Conservation (phyloP, 2,329 filamentous ascomycete species). For the Apiospora phragmitis region DNA sequence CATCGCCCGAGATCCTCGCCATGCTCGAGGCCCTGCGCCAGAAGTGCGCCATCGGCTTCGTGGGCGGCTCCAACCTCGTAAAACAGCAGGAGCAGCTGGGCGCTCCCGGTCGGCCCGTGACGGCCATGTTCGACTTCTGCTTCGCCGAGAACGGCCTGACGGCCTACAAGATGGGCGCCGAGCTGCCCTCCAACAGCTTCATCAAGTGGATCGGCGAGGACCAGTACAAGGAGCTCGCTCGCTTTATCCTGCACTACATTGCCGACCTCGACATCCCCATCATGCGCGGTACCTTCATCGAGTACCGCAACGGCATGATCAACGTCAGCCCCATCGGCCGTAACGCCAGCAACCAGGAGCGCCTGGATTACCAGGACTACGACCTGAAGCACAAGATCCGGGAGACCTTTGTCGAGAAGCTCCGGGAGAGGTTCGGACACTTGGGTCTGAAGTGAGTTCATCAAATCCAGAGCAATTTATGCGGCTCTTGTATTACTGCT, state of each 20-base stretch:
- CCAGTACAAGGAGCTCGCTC: slow-evolving; percentile 75
- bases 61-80: slow-evolving; percentile 85
- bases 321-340: slow-evolving; percentile 83
- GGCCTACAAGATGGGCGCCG: slow-evolving; percentile 79
- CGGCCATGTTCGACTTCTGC: slow-evolving; percentile 91
- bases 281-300: slow-evolving; percentile 82
- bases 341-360: slow-evolving; percentile 80
- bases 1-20: slow-evolving; percentile 78
- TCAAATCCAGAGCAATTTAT: neutral
- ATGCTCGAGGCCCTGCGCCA: slow-evolving; percentile 79
- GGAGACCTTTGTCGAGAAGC: slow-evolving; percentile 70
- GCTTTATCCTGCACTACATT: slow-evolving; percentile 78
- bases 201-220: slow-evolving; percentile 88
- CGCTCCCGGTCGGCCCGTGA: slow-evolving; percentile 66
- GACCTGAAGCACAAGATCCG: slow-evolving; percentile 79
- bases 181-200: slow-evolving; percentile 79
- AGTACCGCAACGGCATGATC: slow-evolving; percentile 91
- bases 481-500: slow-evolving; percentile 7
- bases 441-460: slow-evolving; percentile 74
- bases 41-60: slow-evolving; percentile 86
- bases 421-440: slow-evolving; percentile 81
- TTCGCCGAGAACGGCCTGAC: slow-evolving; percentile 97
- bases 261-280: slow-evolving; percentile 81
- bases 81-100: slow-evolving; percentile 98
- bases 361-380: slow-evolving; percentile 78